These are phyloP conservation scores for Suillus fuscotomentosus DNA, from an alignment of 768 basidiomycete species.

Conservation along the genomic window DNA sequence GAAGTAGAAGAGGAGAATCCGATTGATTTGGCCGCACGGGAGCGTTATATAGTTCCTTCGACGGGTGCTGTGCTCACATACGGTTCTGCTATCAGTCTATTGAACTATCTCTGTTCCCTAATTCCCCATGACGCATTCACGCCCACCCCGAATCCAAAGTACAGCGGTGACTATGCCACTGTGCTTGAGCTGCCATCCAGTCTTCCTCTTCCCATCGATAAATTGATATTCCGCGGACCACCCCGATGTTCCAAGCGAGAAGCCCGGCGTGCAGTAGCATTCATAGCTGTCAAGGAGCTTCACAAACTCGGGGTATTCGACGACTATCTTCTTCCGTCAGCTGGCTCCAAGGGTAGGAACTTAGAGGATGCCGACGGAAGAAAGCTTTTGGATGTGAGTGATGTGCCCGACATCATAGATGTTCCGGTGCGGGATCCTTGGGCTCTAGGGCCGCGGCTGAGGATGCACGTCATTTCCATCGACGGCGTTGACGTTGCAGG, in stretches of 20 bases:
- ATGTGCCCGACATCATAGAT: conserved; percentile 54
- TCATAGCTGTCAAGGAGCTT: conserved; percentile 69
- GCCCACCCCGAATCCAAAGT: conserved; percentile 55
- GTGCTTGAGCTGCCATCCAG: conserved; percentile 65
- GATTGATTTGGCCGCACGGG: conserved; percentile 60
- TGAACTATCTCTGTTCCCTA: conserved; percentile 75
- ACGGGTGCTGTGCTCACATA: conserved; percentile 83
- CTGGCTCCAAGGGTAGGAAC: conserved; percentile 45
- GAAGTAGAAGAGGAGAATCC: conserved; percentile 48
- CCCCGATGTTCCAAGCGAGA: conserved; percentile 66
- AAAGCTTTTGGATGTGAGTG: conserved; percentile 39
- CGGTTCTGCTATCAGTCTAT: conserved; percentile 66
- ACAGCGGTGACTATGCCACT: conserved; percentile 54
- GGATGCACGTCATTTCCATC: conserved; percentile 61
- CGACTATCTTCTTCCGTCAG: conserved; percentile 75
- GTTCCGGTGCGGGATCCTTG: conserved; percentile 67
- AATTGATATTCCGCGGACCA: conserved; percentile 61
- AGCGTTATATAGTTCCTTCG: conserved; percentile 67
- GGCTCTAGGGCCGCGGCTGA: conserved; percentile 53
- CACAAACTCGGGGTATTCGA: conserved; percentile 76
- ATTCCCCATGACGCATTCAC: conserved; percentile 76
- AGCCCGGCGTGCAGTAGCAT: conserved; percentile 82
- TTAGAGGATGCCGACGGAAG: conserved; percentile 55
- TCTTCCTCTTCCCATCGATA: conserved; percentile 54
- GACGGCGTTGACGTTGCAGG: conserved; percentile 53